These are phyloP conservation scores for Staphylotrichum longicolle DNA, from an alignment of 495 filamentous ascomycete species.

Conservation along the genomic window DNA sequence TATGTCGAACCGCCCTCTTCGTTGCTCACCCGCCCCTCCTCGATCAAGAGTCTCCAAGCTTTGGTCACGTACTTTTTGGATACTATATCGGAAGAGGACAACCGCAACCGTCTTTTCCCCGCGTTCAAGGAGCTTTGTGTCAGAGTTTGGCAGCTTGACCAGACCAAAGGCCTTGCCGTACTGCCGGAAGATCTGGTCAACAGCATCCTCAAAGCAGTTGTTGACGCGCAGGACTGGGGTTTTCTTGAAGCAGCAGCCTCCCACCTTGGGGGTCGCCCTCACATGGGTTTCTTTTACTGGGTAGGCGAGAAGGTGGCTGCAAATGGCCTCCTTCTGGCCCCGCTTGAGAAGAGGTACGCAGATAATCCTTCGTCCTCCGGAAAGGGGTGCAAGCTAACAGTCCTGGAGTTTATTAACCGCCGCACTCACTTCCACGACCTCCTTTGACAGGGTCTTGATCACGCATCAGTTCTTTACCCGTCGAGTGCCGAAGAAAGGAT, in stretches of 20 bases:
- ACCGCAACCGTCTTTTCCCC: slow-evolving; percentile 12
- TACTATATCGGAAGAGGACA: neutral
- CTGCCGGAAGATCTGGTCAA: slow-evolving; percentile 9
- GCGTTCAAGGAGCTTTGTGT: slow-evolving; percentile 24
- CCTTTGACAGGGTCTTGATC: neutral
- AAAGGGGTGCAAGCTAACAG: slow-evolving; percentile 1
- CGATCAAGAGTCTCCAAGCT: neutral
- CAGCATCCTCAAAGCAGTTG: slow-evolving; percentile 12
- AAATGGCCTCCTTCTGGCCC: neutral
- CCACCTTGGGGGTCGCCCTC: slow-evolving; percentile 11
- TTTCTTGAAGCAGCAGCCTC: slow-evolving; percentile 20
- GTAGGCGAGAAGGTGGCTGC: slow-evolving; percentile 10
- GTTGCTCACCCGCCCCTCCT: neutral
- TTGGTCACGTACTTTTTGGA: slow-evolving; percentile 11
- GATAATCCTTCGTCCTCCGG: neutral
- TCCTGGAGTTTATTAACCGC: neutral
- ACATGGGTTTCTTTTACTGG: slow-evolving; percentile 19
- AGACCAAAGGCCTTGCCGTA: slow-evolving; percentile 14
- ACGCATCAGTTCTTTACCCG: neutral
- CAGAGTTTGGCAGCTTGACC: slow-evolving; percentile 16
- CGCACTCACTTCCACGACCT: neutral
- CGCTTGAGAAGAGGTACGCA: slow-evolving; percentile 21
- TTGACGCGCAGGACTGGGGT: slow-evolving; percentile 19
- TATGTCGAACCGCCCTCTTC: neutral
- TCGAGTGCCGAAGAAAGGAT: neutral